Evolutionary conservation across 2,329 filamentous ascomycete genomes (phyloP).

Genomic region (Keithomyces neogunnii): DNA sequence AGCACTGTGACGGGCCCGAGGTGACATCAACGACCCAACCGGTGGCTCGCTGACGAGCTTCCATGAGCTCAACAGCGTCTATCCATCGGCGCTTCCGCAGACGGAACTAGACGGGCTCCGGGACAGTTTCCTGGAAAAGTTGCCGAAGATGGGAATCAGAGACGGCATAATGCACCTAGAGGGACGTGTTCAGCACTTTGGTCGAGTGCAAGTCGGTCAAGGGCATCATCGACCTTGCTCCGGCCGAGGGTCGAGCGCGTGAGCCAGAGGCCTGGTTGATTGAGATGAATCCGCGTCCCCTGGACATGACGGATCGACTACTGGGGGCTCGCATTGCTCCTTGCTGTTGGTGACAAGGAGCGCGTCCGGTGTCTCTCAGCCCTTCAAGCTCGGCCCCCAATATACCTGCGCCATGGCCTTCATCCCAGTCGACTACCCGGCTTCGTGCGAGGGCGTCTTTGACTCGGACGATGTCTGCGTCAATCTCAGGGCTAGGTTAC

Average conservation of each 20-base stretch:
- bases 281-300: conserved; percentile 13
- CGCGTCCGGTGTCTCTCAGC: conserved; percentile 8
- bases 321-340: conserved; percentile 7
- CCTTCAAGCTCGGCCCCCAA: conserved; percentile 9
- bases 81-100: conserved; percentile 7
- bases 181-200: conserved; percentile 8
- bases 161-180: conserved; percentile 12
- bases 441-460: conserved; percentile 8
- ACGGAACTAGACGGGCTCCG: conserved; percentile 8
- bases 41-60: conserved; percentile 6
- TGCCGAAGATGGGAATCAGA: conserved; percentile 7
- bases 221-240: conserved; percentile 1
- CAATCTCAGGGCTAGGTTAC: neutral
- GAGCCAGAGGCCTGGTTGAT: conserved; percentile 8
- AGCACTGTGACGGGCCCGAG: conserved; percentile 14
- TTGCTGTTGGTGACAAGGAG: conserved; percentile 5
- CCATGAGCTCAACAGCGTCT: conserved; percentile 5
- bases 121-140: conserved; percentile 4
- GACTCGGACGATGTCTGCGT: conserved; percentile 10
- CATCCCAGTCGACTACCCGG: conserved; percentile 5
- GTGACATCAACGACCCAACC: conserved; percentile 8
- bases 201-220: conserved; percentile 3
- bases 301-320: conserved; percentile 11
- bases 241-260: neutral
- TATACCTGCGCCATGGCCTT: conserved; percentile 8